Evolutionary conservation across 768 basidiomycete species (phyloP), one percentile per base, ranked within the genome.

Genomic region (Tulasnella sp.): DNA sequence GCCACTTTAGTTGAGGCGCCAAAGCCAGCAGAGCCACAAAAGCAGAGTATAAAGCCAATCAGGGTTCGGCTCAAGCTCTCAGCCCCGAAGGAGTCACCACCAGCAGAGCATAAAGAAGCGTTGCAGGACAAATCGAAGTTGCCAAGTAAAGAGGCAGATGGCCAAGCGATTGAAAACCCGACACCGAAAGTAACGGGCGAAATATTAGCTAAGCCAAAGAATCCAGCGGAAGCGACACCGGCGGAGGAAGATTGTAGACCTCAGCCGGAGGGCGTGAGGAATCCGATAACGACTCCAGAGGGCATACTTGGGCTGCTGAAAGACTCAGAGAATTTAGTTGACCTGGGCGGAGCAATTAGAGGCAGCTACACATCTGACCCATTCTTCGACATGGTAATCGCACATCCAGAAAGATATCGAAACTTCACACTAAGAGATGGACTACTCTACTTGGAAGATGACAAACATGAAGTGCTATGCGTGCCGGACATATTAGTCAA

Each of bases 401-500:
- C 21, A 15, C 17, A 51, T 13, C 47, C 48, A 29, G 32, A 41
- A 21, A 3, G 41, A 55, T 55, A 38, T 21, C 17, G 41, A 17
- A 55, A 55, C 53, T 55, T 55, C 27, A 27, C 34, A 13, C 8
- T 56, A 21, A n/a, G 56, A 51, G 51, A 55, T 7, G 29, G 58
- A 8, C 10, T 41, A 5, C 24, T 60, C 26, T 21, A 34, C 5
- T 10, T 34, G 11, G 5, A 56, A 7, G 58, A 56, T 10, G 32
- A 23, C 7, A 51, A 38, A 7, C 11, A 51, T 17, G 3, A 15
- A 9, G 7, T 29, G 7, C 51, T 60, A 3, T 56, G 51, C 11
- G 38, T 60, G 9, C 58, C 58, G 7, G 52, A 60, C 19, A 24
- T 23, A 3, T 27, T 21, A 52, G 19, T 26, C 3, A 24, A 30